A percentile compares a stretch with the other conserved stretches of the same genome.
phyloP scores from a whole-genome alignment of 208 protist genomes.

The Leishmania amazonensis region DNA sequence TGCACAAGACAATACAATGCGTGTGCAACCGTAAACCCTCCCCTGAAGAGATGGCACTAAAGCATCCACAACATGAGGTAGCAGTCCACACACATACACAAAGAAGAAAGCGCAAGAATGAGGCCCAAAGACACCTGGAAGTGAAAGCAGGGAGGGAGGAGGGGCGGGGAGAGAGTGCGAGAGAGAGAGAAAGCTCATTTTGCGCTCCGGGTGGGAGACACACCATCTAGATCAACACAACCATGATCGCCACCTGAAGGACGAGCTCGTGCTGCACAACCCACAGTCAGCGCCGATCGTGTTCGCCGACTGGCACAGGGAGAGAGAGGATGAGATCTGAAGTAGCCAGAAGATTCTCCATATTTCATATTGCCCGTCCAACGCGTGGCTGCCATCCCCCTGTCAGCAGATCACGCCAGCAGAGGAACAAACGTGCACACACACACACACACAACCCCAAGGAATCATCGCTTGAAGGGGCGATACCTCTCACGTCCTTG shows the following conservation, averaged over 20 bases:
- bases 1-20: background rate
- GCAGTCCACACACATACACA: background rate
- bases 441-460: background rate
- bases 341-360: background rate
- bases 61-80: background rate
- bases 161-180: background rate
- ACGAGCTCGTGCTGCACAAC: background rate
- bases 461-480: background rate
- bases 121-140: background rate
- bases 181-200: background rate
- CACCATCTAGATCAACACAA: background rate
- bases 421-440: background rate
- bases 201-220: background rate
- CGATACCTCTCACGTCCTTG: background rate
- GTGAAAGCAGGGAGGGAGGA: background rate
- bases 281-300: background rate
- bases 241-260: constrained; percentile 1
- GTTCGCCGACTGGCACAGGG: background rate
- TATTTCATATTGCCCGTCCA: background rate
- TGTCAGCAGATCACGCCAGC: background rate
- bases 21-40: background rate
- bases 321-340: constrained; percentile 1
- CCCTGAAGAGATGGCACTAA: background rate
- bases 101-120: background rate
- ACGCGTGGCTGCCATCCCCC: background rate